A percentile compares a stretch with the other conserved stretches of the same genome.
phyloP scores from a whole-genome alignment of 805 yeast genomes.

The Ogataea pilisensis region DNA sequence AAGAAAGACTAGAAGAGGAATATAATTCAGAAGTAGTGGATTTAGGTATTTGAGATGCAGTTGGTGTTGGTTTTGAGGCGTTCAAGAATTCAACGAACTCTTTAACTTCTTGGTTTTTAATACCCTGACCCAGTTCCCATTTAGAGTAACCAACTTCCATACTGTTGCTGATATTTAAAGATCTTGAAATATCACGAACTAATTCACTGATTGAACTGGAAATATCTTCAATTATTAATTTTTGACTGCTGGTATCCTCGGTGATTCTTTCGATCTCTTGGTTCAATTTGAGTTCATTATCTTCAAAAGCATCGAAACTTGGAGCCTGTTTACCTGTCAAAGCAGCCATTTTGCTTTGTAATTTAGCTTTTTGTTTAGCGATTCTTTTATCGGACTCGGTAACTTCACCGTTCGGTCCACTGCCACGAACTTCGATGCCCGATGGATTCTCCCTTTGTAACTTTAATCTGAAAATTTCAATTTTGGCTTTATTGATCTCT shows the following conservation, averaged over 20 bases:
- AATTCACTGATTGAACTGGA: slow-evolving; percentile 65
- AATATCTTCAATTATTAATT: slow-evolving; percentile 63
- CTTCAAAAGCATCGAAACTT: slow-evolving; percentile 43
- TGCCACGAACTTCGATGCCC: slow-evolving; percentile 61
- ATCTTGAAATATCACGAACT: slow-evolving; percentile 34
- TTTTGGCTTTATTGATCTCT: slow-evolving; percentile 61
- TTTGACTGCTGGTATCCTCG: slow-evolving; percentile 51
- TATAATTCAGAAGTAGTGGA: slow-evolving; percentile 4
- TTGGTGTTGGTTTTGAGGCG: slow-evolving; percentile 15
- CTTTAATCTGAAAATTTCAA: slow-evolving; percentile 55
- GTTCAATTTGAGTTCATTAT: slow-evolving; percentile 50
- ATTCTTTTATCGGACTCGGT: slow-evolving; percentile 81
- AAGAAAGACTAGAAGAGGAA: neutral
- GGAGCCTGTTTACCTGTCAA: slow-evolving; percentile 71
- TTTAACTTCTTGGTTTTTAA: slow-evolving; percentile 58
- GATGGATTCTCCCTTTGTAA: slow-evolving; percentile 64
- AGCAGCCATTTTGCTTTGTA: slow-evolving; percentile 88
- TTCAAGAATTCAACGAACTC: slow-evolving; percentile 56
- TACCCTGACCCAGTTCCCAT: slow-evolving; percentile 82
- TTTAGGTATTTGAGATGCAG: slow-evolving; percentile 1
- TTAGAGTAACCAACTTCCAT: slow-evolving; percentile 52
- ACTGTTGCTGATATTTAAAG: slow-evolving; percentile 27
- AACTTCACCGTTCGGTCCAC: slow-evolving; percentile 82
- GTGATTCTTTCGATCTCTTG: slow-evolving; percentile 49
- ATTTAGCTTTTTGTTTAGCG: slow-evolving; percentile 71